Conservation (phyloP, 768 basidiomycete genomes). For the Clathrus columnatus region DNA sequence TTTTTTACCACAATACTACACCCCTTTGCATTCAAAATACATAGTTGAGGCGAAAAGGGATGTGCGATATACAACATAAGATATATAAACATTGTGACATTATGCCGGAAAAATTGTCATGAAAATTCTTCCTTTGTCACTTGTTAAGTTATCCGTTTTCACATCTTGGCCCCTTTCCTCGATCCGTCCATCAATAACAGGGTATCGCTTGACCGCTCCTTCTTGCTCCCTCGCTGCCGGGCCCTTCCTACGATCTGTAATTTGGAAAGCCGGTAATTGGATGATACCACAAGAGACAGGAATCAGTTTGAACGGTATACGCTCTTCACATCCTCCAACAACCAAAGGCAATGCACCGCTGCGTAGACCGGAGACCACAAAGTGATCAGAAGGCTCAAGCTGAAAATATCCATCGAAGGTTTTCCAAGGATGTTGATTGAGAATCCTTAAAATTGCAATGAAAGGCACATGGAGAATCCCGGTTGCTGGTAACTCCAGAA, state of each 20-base stretch:
- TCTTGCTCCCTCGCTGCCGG: background rate
- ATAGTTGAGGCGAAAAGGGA: too few relatives aligned
- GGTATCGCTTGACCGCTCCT: background rate
- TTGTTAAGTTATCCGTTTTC: background rate
- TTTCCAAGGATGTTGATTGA: constrained; percentile 55
- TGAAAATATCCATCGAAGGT: constrained; percentile 65
- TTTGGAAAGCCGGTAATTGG: constrained; percentile 50
- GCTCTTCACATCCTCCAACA: constrained; percentile 64
- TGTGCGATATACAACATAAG: too few relatives aligned
- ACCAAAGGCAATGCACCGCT: constrained; percentile 59
- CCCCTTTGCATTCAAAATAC: constrained; percentile 1
- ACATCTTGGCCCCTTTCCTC: constrained; percentile 7
- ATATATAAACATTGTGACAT: too few relatives aligned
- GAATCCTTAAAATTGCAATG: constrained; percentile 45
- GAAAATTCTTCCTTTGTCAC: background rate
- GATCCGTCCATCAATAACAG: constrained; percentile 1
- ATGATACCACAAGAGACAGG: constrained; percentile 69
- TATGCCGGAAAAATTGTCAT: background rate
- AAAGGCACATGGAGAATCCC: constrained; percentile 58
- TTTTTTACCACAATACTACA: too few relatives aligned
- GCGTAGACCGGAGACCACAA: constrained; percentile 72
- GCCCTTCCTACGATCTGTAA: constrained; percentile 41
- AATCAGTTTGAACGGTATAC: constrained; percentile 56
- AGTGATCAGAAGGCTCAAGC: constrained; percentile 67
- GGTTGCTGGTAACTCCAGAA: constrained; percentile 52